Conservation (phyloP, 192 early-diverging fungal genomes). For the Mortierella claussenii region DNA sequence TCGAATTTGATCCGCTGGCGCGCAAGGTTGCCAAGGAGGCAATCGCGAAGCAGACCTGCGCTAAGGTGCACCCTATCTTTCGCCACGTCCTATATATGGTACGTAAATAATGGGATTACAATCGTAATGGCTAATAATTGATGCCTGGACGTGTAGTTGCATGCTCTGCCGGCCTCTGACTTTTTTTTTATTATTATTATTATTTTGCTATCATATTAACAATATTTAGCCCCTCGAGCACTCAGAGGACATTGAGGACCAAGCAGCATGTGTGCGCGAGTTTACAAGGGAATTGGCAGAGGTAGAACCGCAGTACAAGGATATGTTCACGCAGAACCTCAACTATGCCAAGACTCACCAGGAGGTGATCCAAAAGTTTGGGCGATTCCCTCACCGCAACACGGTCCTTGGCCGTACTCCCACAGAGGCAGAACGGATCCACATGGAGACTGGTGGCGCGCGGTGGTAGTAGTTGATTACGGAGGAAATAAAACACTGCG, state of each 20-base stretch:
- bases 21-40: conserved; percentile 61
- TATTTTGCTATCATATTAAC: neutral
- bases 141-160: too few species aligned
- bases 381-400: conserved; percentile 72
- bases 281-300: conserved; percentile 46
- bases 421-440: conserved; percentile 64
- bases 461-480: conserved; percentile 14
- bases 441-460: conserved; percentile 37
- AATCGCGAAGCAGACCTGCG: conserved; percentile 58
- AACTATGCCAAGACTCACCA: conserved; percentile 59
- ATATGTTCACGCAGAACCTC: conserved; percentile 48
- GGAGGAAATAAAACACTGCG: neutral
- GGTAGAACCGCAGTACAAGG: conserved; percentile 50
- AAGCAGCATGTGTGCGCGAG: conserved; percentile 63
- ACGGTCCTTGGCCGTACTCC: conserved; percentile 58
- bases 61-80: conserved; percentile 61
- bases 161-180: too few species aligned
- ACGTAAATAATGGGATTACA: neutral
- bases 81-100: conserved; percentile 62
- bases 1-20: conserved; percentile 62
- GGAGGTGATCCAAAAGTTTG: conserved; percentile 66
- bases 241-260: conserved; percentile 68
- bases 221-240: conserved; percentile 65
- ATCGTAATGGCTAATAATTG: too few species aligned
- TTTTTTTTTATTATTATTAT: too few species aligned